Evolutionary conservation across 1,284 basidiomycete genomes (phyloP).

Genomic region (Cryptococcus floricola): DNA sequence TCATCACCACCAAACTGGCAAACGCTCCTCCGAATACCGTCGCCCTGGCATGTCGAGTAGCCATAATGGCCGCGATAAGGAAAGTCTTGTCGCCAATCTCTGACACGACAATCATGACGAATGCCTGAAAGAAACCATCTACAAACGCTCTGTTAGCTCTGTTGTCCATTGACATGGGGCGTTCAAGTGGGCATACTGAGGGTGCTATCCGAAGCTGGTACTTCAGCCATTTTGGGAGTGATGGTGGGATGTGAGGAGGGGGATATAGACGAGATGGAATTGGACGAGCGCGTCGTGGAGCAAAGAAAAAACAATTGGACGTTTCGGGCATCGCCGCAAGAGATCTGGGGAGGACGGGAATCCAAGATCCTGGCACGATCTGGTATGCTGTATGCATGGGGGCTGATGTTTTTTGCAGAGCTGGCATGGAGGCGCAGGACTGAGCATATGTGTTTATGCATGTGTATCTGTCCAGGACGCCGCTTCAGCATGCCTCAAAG

Average conservation of each 20-base stretch:
- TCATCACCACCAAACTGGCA: conserved; percentile 85
- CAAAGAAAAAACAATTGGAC: not conserved
- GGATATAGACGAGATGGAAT: not conserved
- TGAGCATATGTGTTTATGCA: no score
- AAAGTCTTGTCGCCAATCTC: conserved; percentile 97
- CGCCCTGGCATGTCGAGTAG: conserved; percentile 84
- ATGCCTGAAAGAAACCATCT: conserved; percentile 66
- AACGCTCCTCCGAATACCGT: conserved; percentile 89
- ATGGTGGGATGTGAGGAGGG: not conserved
- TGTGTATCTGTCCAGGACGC: no score
- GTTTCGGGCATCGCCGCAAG: not conserved
- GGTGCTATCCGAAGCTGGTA: conserved; percentile 1
- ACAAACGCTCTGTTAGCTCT: not conserved
- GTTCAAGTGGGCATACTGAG: conserved; percentile 2
- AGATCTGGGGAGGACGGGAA: not conserved
- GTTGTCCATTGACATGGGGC: not conserved
- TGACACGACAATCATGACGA: conserved; percentile 82
- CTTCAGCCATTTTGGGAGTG: conserved; percentile 6
- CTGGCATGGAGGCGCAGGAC: no score
- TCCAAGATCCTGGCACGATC: not conserved
- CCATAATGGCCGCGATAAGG: conserved; percentile 92
- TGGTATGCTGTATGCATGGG: no score
- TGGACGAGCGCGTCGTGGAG: not conserved
- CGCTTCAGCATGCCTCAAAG: no score
- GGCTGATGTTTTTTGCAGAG: no score